These are phyloP conservation scores for Heliocybe sulcata DNA, from an alignment of 1,284 basidiomycete species.

Conservation along the genomic window DNA sequence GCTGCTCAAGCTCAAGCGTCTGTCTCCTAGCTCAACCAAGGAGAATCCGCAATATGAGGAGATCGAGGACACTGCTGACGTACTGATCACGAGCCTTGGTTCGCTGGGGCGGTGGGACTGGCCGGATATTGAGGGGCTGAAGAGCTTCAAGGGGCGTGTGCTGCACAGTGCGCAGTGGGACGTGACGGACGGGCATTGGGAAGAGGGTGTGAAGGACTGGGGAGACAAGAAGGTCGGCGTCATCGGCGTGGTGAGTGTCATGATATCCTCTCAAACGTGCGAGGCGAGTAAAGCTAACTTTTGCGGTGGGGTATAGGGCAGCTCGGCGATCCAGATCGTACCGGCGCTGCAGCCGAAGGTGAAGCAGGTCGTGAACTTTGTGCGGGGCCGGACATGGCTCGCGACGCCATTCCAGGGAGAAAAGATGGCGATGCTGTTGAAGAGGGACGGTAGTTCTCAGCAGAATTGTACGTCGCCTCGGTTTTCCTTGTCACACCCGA, in stretches of 20 bases:
- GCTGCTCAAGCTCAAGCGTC: constrained; percentile 39
- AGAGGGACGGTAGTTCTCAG: constrained; percentile 19
- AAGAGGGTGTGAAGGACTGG: constrained; percentile 42
- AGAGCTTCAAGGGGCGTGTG: constrained; percentile 40
- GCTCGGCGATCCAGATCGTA: constrained; percentile 59
- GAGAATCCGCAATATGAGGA: constrained; percentile 24
- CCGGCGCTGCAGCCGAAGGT: constrained; percentile 50
- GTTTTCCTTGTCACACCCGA: not conserved
- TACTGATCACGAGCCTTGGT: constrained; percentile 46
- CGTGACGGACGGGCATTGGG: constrained; percentile 29
- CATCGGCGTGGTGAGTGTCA: constrained; percentile 46
- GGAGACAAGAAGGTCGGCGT: constrained; percentile 49
- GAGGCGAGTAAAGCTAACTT: not conserved
- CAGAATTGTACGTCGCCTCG: constrained; percentile 33
- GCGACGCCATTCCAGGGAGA: constrained; percentile 38
- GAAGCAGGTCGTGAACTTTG: constrained; percentile 44
- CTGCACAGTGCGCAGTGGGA: constrained; percentile 56
- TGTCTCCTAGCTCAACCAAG: constrained; percentile 10
- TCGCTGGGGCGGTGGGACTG: constrained; percentile 45
- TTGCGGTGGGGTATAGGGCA: constrained; percentile 33
- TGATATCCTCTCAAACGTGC: not conserved
- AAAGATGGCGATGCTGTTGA: constrained; percentile 29
- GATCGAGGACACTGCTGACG: constrained; percentile 43
- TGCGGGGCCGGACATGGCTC: constrained; percentile 58
- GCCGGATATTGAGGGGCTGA: constrained; percentile 50